Base-by-base conservation (phyloP, 352 stramenopile species). In the Phytophthora cryptogea region DNA sequence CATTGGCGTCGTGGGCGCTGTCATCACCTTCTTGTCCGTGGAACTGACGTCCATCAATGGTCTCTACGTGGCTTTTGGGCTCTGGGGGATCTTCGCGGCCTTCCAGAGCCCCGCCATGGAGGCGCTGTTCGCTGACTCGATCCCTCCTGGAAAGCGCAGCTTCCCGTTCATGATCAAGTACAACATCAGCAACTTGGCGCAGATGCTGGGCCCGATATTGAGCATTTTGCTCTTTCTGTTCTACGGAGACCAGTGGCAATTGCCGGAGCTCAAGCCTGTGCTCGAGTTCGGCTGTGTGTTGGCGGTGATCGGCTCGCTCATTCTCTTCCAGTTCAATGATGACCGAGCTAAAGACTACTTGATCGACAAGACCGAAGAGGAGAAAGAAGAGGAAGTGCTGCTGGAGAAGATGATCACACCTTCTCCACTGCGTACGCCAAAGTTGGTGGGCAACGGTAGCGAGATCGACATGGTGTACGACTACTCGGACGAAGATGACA, bases 91-190 rank as follows among this genome's bases (percentile, higher is more conserved):
- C 47, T 91, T 91, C 44, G 64, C 76, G 8, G 82, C 82, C 26
- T 80, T 89, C 49, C 78, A 91, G 58, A 83, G 67, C 47, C 82
- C 82, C 1, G 78, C 82, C 2, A 80, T 91, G 63, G 82, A 91
- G 49, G 82, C 82, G 49, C 63, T 91, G 2, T 91, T 91, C 48
- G 82, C 82, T 17, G 82, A 91, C 42, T 91, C 82, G 26, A 89
- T 91, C 52, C 79, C 77, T 53, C 74, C 85, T 37, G 79, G 82
- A 33, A 70, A 76, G 47, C 71, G 82, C 14, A 88, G 79, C 44
- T 88, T 77, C 41, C 82, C 82, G 1, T 89, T 89, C 64, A 89
- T 86, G 78, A 83, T 91, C 74, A 91, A 91, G 70, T 89, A 89
- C 78, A 86, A 88, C 53, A 75, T 91, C 37, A 78, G 68, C 68